Evolutionary conservation across 371 early-diverging fungal species (phyloP).

Genomic region (Phascolomyces articulosus): DNA sequence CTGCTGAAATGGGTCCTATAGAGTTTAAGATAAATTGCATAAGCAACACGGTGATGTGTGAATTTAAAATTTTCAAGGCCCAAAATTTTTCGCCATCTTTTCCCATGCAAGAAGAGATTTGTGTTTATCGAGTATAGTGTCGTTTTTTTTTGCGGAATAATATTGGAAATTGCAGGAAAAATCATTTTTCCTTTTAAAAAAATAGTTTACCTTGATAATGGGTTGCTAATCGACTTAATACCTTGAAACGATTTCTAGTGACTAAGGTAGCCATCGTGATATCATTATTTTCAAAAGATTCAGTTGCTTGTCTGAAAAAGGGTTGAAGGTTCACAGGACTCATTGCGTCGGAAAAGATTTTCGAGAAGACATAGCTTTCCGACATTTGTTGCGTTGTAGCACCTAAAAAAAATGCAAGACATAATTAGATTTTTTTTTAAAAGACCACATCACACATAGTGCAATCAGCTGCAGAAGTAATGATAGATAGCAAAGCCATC

Average conservation of each 20-base stretch:
- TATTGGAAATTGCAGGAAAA: slow-evolving; percentile 1
- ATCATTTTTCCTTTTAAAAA: background rate
- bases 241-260: slow-evolving; percentile 48
- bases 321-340: slow-evolving; percentile 45
- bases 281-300: slow-evolving; percentile 18
- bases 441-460: too few relatives aligned
- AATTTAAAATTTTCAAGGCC: background rate
- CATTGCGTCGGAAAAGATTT: slow-evolving; percentile 45
- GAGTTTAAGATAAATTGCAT: background rate
- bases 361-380: slow-evolving; percentile 41
- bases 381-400: slow-evolving; percentile 15
- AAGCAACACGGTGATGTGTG: background rate
- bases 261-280: slow-evolving; percentile 50
- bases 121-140: too few relatives aligned
- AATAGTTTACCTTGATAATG: slow-evolving; percentile 48
- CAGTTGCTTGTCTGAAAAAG: slow-evolving; percentile 37
- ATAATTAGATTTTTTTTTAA: background rate
- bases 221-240: slow-evolving; percentile 41
- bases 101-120: too few relatives aligned
- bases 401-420: slow-evolving; percentile 10
- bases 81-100: too few relatives aligned
- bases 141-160: background rate
- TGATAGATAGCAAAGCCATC: too few relatives aligned
- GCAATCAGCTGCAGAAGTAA: too few relatives aligned
- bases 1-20: slow-evolving; percentile 51